Evolutionary conservation across 78 protist species (phyloP).

Genomic region (Goniomonas avonlea): DNA sequence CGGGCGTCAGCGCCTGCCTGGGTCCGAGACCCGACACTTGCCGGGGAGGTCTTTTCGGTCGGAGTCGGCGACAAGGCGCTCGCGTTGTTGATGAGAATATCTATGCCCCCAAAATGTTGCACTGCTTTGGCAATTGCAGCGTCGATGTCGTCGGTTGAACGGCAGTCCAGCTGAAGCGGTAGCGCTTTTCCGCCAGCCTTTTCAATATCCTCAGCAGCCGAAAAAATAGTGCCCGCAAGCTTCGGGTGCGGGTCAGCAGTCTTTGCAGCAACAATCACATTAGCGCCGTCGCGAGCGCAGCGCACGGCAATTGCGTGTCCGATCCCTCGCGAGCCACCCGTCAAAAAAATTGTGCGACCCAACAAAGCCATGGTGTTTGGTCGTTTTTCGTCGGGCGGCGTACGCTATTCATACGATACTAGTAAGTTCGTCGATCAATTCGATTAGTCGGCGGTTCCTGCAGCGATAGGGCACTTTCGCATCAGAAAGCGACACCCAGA

Average conservation of each 20-base stretch:
- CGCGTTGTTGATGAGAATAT: conserved; percentile 75
- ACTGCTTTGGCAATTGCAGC: conserved; percentile 56
- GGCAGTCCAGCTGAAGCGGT: conserved; percentile 45
- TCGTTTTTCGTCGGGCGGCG: no score
- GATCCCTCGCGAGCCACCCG: conserved; percentile 22
- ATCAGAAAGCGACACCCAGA: no score
- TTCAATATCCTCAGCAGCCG: conserved; percentile 63
- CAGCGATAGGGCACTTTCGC: no score
- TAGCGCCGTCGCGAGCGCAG: conserved; percentile 23
- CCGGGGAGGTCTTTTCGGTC: conserved; percentile 50
- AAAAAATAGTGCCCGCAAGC: conserved; percentile 69
- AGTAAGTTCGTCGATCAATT: no score
- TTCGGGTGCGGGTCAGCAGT: conserved; percentile 60
- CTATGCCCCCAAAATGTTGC: conserved; percentile 66
- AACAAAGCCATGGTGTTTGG: no score
- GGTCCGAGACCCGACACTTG: no score
- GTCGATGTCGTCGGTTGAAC: conserved; percentile 57
- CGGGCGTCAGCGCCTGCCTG: no score
- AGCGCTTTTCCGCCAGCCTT: conserved; percentile 29
- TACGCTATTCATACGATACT: no score
- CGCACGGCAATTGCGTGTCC: conserved; percentile 23
- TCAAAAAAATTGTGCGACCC: background rate
- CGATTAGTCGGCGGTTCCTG: no score
- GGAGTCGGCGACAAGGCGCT: conserved; percentile 61
- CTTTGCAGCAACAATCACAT: conserved; percentile 13